Conservation (phyloP, 306 rosid genomes). For the Dryas octopetala region DNA sequence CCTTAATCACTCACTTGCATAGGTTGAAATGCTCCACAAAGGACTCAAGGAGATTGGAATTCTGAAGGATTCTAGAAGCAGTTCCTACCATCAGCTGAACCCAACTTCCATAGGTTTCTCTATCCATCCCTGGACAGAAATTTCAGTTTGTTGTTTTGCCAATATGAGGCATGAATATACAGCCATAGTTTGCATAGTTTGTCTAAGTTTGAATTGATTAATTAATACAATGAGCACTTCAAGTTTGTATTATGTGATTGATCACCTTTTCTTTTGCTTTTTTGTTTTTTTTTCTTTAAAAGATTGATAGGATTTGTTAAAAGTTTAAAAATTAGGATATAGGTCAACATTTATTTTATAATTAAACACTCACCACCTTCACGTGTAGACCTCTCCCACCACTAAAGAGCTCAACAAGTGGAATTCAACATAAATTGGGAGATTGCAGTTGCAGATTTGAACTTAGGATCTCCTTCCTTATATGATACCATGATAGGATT, state of each 20-base stretch:
- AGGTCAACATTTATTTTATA: too few relatives aligned
- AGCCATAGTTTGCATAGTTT: neutral
- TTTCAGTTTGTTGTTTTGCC: constrained; percentile 12
- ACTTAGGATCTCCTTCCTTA: neutral
- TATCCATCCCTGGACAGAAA: constrained; percentile 11
- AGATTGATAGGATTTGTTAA: too few relatives aligned
- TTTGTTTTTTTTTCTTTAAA: too few relatives aligned
- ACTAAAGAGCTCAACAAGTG: too few relatives aligned
- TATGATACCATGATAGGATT: neutral
- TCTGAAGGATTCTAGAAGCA: constrained; percentile 52
- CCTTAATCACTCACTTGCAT: constrained; percentile 23
- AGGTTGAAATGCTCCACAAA: constrained; percentile 75
- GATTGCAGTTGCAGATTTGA: neutral
- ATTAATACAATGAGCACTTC: neutral
- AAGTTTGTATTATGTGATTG: neutral
- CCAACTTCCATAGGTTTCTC: constrained; percentile 88
- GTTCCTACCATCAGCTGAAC: constrained; percentile 71
- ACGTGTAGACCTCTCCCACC: too few relatives aligned
- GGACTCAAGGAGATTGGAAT: constrained; percentile 83
- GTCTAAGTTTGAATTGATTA: neutral
- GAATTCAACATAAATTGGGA: too few relatives aligned
- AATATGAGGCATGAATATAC: constrained; percentile 1
- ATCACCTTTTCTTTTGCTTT: neutral
- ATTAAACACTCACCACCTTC: too few relatives aligned
- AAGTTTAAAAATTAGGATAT: too few relatives aligned